These are phyloP conservation scores for Amaranthus tricolor DNA, from an alignment of 179 eudicot species.

Conservation along the genomic window DNA sequence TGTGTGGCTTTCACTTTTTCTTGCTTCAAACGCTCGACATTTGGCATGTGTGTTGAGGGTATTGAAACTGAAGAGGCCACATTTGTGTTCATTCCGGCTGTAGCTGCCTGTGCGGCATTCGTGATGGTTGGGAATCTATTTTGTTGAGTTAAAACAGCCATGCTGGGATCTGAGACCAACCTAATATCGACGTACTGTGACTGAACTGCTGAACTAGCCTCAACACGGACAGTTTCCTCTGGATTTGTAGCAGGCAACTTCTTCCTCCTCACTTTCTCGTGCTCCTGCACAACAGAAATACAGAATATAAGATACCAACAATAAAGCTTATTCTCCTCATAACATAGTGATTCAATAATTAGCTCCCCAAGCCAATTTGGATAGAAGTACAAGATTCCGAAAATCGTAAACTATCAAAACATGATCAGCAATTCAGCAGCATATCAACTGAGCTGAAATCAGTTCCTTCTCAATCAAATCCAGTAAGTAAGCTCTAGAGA, in stretches of 20 bases:
- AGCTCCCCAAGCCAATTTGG: background rate
- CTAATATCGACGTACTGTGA: constrained; percentile 35
- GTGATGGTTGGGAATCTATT: constrained; percentile 25
- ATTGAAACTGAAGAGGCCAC: constrained; percentile 16
- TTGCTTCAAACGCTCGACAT: constrained; percentile 43
- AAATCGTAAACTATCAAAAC: background rate
- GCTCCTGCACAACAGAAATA: constrained; percentile 32
- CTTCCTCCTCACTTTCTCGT: constrained; percentile 66
- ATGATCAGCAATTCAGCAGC: background rate
- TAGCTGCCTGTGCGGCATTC: constrained; percentile 17
- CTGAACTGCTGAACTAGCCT: constrained; percentile 41
- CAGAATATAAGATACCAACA: constrained; percentile 6
- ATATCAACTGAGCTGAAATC: background rate
- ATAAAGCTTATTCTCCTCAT: background rate
- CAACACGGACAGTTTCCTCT: constrained; percentile 35
- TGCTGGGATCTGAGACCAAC: constrained; percentile 28
- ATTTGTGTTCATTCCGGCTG: constrained; percentile 17
- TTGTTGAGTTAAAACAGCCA: constrained; percentile 22
- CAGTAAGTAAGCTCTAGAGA: background rate
- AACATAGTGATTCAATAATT: background rate
- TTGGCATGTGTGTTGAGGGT: constrained; percentile 23
- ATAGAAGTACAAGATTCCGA: too few relatives aligned
- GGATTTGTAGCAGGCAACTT: constrained; percentile 40
- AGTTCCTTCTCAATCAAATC: constrained; percentile 1
- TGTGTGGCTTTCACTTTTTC: constrained; percentile 50